Percentiles rank a stretch among this genome's conserved stretches.
phyloP scores from a whole-genome alignment of 306 rosid genomes.

The Quercus mongolica region DNA sequence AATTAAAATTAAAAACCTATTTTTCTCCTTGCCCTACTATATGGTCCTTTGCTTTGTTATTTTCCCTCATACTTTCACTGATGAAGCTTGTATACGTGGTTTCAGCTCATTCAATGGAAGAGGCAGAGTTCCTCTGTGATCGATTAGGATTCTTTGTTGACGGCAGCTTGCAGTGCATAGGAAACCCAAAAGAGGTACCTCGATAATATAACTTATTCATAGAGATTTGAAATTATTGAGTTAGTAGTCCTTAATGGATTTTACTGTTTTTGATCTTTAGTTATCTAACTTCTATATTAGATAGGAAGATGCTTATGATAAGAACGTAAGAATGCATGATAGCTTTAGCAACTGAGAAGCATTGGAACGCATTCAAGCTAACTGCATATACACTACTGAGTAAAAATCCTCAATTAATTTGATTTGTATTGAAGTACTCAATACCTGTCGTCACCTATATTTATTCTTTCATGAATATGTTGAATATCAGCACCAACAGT shows the following conservation, averaged over 20 bases:
- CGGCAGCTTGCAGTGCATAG: slow-evolving; percentile 87
- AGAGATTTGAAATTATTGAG: not conserved
- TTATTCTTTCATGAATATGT: no score
- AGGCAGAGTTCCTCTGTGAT: slow-evolving; percentile 84
- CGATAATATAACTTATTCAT: not conserved
- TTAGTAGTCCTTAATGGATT: no score
- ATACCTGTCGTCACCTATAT: no score
- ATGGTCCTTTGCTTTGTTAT: not conserved
- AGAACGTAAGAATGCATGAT: not conserved
- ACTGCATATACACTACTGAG: not conserved
- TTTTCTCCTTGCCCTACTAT: not conserved
- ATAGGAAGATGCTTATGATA: not conserved
- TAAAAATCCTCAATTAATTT: not conserved
- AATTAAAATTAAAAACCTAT: no score
- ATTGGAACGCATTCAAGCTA: not conserved
- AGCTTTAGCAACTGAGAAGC: not conserved
- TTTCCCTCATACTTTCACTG: not conserved
- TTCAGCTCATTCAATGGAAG: slow-evolving; percentile 98
- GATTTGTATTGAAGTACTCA: no score
- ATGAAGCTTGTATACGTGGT: slow-evolving; percentile 19
- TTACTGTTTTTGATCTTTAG: no score
- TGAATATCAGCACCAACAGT: no score
- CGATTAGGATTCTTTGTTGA: slow-evolving; percentile 82
- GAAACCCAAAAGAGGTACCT: slow-evolving; percentile 85
- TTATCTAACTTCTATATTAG: not conserved